Evolutionary conservation across 345 rosid genomes (phyloP), one percentile per base, ranked within the genome.

Genomic region (Ceriops tagal): DNA sequence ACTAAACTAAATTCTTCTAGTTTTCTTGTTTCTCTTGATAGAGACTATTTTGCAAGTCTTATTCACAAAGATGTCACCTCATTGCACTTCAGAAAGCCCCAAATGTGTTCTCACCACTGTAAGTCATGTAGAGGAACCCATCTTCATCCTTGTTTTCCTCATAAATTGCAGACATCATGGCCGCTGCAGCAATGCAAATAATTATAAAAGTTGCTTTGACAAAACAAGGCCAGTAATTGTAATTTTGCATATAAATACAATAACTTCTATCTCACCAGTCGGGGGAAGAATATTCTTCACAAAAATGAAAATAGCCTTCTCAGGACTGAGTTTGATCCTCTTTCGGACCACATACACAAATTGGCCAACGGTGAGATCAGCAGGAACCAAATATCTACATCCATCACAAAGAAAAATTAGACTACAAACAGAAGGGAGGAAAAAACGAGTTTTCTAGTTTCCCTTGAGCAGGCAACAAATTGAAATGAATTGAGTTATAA

Each of bases 121-220:
- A 93, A 43, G 91, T 91, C 98, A 91, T 93, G 84, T 93, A 93
- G 58, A 93, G 92, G 80, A 93, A 93, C 28, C 98, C 96, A 74
- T 93, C 98, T 80, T 89, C 97, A 64, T 93, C 98, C 81, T 88
- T 91, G 84, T 91, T 89, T 78, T 93, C 98, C 71, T 93, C 97
- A 20, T 88, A 92, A 47, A 92, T 88, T 24, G 98, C 88, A 62
- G 96, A 88, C 98, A 95, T 88, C 97, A 90, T 77, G 11, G 99
- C 92, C 68, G 96, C 99, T 95, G 83, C 52, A 61, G 74, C 65
- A 46, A 57, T 1, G 9, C 15, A 62, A 20, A 32, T 43, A 24
- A 55, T 69, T 9, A 31, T n/a, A 22, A 4, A 30, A 13, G 3
- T 39, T 69, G 27, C 35, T 19, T 35, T 22, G 30, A 46, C 22